phyloP scores from a whole-genome alignment of 1,284 basidiomycete species.

The Lentinula novae-zelandiae region DNA sequence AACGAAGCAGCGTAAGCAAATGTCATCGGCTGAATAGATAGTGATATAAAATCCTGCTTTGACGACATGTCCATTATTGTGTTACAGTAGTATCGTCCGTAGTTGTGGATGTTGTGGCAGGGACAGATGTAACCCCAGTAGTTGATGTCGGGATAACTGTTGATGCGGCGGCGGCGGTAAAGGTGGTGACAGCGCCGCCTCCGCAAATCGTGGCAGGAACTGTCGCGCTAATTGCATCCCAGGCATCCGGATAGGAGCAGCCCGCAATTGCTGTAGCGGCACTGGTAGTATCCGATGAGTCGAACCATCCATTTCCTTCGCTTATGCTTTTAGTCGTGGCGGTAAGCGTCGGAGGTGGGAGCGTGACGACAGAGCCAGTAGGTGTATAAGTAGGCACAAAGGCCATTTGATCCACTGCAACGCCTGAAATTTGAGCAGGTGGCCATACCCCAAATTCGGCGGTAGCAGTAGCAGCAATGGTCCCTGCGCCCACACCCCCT shows the following conservation, averaged over 20 bases:
- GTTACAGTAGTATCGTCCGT: not conserved
- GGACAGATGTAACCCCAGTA: not conserved
- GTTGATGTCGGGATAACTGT: not conserved
- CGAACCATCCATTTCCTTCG: conserved; percentile 72
- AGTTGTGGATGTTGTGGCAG: not conserved
- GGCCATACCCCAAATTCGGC: conserved; percentile 52
- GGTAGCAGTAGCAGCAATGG: conserved; percentile 46
- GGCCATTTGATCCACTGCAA: conserved; percentile 34
- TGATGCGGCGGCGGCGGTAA: not conserved
- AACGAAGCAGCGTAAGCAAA: not conserved
- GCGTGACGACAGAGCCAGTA: conserved; percentile 57
- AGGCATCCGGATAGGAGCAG: conserved; percentile 64
- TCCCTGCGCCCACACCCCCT: conserved; percentile 71
- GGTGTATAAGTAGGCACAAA: conserved; percentile 67
- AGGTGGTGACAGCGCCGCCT: conserved; percentile 17
- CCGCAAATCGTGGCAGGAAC: conserved; percentile 46
- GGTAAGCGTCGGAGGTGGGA: conserved; percentile 61
- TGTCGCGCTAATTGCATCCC: conserved; percentile 45
- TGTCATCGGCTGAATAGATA: not conserved
- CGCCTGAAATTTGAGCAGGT: conserved; percentile 46
- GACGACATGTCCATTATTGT: not conserved
- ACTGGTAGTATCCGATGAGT: conserved; percentile 49
- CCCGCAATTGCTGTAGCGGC: conserved; percentile 58
- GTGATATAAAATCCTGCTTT: not conserved
- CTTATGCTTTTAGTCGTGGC: conserved; percentile 43